Percentiles rank a stretch among this genome's conserved stretches.
These are phyloP conservation scores for Pythium aristosporum DNA, from an alignment of 352 stramenopile genomes.

Conservation along the genomic window DNA sequence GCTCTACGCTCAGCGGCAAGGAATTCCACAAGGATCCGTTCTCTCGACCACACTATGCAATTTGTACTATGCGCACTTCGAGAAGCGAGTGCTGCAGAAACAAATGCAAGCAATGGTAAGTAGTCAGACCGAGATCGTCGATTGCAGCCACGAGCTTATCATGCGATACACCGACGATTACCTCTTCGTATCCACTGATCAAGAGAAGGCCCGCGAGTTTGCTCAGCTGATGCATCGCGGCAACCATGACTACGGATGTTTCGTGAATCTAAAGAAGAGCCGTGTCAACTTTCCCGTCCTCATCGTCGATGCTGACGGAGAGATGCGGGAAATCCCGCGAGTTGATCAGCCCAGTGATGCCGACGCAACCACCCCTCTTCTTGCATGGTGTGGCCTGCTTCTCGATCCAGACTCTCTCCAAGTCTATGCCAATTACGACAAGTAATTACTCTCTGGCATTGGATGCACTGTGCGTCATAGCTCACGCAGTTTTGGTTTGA, in stretches of 20 bases:
- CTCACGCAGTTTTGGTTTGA: too few species aligned
- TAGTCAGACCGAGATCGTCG: slow-evolving; percentile 13
- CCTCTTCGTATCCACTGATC: slow-evolving; percentile 60
- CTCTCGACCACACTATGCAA: slow-evolving; percentile 81
- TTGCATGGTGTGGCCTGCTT: slow-evolving; percentile 73
- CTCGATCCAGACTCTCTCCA: slow-evolving; percentile 57
- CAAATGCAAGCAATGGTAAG: slow-evolving; percentile 27
- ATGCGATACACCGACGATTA: slow-evolving; percentile 84
- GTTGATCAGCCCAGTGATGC: slow-evolving; percentile 8
- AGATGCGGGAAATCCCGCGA: slow-evolving; percentile 20
- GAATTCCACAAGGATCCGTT: slow-evolving; percentile 82
- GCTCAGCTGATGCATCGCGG: slow-evolving; percentile 58
- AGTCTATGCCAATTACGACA: slow-evolving; percentile 78
- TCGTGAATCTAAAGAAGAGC: slow-evolving; percentile 61
- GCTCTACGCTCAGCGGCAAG: slow-evolving; percentile 55
- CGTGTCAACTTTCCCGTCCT: slow-evolving; percentile 55
- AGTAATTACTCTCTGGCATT: slow-evolving; percentile 34
- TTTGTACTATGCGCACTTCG: slow-evolving; percentile 79
- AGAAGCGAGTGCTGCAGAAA: slow-evolving; percentile 56
- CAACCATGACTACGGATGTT: slow-evolving; percentile 63
- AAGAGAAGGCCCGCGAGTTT: slow-evolving; percentile 50
- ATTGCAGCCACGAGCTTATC: slow-evolving; percentile 57
- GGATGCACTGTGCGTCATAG: too few species aligned
- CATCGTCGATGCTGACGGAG: background rate
- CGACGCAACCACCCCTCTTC: background rate